phyloP scores from a whole-genome alignment of 176 grass and related monocot genomes.

The Coix lacrymajobi region DNA sequence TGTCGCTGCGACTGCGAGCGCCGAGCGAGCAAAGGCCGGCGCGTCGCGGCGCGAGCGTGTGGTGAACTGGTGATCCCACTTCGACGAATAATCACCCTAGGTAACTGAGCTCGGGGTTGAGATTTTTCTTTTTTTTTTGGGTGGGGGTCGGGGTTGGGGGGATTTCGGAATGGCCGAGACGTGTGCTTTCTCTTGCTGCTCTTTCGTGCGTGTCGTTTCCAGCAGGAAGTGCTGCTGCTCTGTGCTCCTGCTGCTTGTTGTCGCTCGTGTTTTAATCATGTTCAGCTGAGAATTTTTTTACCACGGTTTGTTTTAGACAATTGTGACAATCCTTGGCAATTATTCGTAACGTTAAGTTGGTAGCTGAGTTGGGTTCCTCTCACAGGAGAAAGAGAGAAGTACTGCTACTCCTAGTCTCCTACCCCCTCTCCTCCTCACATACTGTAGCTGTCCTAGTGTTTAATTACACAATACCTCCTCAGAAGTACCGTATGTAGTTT shows the following conservation, averaged over 20 bases:
- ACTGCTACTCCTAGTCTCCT: too few species aligned
- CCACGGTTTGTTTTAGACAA: neutral
- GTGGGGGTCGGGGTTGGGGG: too few species aligned
- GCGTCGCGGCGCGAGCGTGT: neutral
- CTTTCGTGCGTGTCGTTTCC: neutral
- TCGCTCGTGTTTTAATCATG: neutral
- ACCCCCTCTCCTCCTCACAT: too few species aligned
- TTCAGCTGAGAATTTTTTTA: neutral
- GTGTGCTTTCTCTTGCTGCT: neutral
- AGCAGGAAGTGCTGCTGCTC: constrained; percentile 39
- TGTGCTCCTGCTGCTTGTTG: constrained; percentile 27
- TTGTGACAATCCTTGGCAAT: neutral
- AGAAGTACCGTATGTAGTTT: too few species aligned
- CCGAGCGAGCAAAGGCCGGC: neutral
- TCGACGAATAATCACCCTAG: neutral
- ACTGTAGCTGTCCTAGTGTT: too few species aligned
- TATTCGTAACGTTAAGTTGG: neutral
- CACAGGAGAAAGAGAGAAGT: neutral
- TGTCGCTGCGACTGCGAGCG: too few species aligned
- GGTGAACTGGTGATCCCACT: neutral
- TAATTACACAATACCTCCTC: too few species aligned
- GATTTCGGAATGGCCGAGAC: neutral
- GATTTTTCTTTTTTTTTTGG: too few species aligned
- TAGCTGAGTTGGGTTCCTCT: neutral
- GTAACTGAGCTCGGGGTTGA: neutral